Base-by-base conservation (phyloP, 1,139 yeast species). In the Yamadazyma sp. region DNA sequence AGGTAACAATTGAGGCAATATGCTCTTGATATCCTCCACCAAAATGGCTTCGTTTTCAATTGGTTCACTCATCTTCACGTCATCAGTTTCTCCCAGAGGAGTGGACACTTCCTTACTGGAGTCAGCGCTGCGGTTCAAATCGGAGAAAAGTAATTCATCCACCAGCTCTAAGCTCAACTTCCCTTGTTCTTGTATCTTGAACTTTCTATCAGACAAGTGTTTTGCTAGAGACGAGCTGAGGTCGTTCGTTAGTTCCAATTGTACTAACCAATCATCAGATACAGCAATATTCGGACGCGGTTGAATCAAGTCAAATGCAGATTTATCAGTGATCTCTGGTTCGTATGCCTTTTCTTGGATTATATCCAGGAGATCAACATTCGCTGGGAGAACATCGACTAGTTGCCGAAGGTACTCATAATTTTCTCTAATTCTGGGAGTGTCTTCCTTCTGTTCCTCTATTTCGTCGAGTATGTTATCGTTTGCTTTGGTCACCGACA, bases 301-400 rank as follows among this genome's bases (percentile, higher is more conserved):
- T 43, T 58, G 64, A 32, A 71, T 61, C 4, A 42, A 49, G 35
- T 65, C 61, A 47, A 70, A 71, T 1, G 55, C 55, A 5, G 52
- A 49, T 5, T 61, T 71, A 40, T 63, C 60, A 1, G 56, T 44
- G 16, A 72, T 56, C 59, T 64, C 81, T 0, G 92, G 92, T 58
- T 85, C 94, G 51, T 77, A 84, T 1, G 80, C 84, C 51, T 80
- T 83, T 47, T 81, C 86, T 37, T 75, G 69, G 7, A 81, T 70
- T 12, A 81, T 65, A 10, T 69, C 71, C 38, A 59, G 53, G 51
- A 74, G 51, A 35, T 65, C 59, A 11, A 61, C 51, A 28, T 61
- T 62, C 11, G 59, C 53, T 10, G 66, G 73, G 34, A 54, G 58
- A 1, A 58, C 53, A 35, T 59, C 59, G 6, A 67, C 64, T 35